Percentiles rank a stretch among this genome's conserved stretches.
Evolutionary conservation across 2,329 filamentous ascomycete genomes (phyloP).

Genomic region (Septoria linicola): DNA sequence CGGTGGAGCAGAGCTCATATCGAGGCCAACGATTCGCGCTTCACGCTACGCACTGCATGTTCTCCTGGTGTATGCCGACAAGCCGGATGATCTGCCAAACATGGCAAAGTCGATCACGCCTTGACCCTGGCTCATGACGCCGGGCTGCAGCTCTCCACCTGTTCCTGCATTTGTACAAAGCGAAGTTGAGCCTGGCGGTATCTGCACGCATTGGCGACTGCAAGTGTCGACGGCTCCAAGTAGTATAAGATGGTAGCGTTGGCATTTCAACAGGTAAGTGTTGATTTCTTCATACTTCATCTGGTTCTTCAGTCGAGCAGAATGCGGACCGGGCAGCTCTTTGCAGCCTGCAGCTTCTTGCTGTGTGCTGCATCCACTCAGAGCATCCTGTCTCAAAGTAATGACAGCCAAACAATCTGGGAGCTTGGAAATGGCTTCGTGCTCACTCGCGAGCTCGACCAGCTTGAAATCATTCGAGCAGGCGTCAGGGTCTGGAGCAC

Average conservation of each 20-base stretch:
- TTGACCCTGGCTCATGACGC: slow-evolving; percentile 9
- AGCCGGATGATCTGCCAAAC: too few species aligned
- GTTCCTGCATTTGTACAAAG: slow-evolving; percentile 15
- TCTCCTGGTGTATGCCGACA: too few species aligned
- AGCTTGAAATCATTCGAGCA: slow-evolving; percentile 22
- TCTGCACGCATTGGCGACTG: slow-evolving; percentile 7
- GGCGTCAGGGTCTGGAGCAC: slow-evolving; percentile 28
- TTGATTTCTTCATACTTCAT: not conserved
- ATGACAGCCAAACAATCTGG: slow-evolving; percentile 6
- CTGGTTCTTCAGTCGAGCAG: not conserved
- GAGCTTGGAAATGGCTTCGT: slow-evolving; percentile 21
- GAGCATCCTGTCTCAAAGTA: slow-evolving; percentile 7
- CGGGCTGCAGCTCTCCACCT: slow-evolving; percentile 13
- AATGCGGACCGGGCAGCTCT: slow-evolving; percentile 7
- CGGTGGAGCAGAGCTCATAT: too few species aligned
- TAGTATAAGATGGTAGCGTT: slow-evolving; percentile 2
- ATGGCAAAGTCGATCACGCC: not conserved
- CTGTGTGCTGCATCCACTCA: slow-evolving; percentile 20
- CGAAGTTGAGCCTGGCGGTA: slow-evolving; percentile 16
- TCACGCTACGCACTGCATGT: too few species aligned
- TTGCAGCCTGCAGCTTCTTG: slow-evolving; percentile 16
- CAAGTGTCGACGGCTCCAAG: not conserved
- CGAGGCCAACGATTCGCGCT: too few species aligned
- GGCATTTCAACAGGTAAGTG: not conserved
- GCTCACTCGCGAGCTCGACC: slow-evolving; percentile 11